These are phyloP conservation scores for Termitomyces sp. DNA, from an alignment of 1,284 basidiomycete species.

Conservation along the genomic window DNA sequence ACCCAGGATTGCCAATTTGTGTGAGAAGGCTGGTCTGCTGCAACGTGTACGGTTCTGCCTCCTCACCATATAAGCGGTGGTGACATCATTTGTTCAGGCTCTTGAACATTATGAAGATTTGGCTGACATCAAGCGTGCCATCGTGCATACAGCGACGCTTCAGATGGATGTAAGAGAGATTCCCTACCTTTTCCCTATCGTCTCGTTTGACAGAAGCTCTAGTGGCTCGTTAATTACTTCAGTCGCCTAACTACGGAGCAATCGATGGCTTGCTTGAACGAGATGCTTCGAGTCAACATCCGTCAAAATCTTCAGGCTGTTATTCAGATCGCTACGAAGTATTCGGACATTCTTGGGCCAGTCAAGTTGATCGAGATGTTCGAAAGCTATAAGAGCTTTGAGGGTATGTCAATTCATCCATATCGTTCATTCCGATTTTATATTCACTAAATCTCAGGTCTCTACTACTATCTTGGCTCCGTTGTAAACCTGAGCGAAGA, in stretches of 20 bases:
- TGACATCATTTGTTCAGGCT: conserved; percentile 52
- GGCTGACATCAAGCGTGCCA: conserved; percentile 95
- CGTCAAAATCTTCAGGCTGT: conserved; percentile 97
- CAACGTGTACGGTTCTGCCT: conserved; percentile 63
- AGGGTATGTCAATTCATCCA: conserved; percentile 46
- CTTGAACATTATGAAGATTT: conserved; percentile 98
- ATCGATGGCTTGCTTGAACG: conserved; percentile 92
- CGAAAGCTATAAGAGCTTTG: conserved; percentile 97
- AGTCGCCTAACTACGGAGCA: conserved; percentile 98
- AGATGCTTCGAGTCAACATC: conserved; percentile 97
- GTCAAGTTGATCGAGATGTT: conserved; percentile 99
- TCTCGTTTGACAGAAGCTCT: conserved; percentile 11
- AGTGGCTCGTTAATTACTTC: conserved; percentile 99
- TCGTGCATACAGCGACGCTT: conserved; percentile 90
- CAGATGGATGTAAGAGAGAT: conserved; percentile 65
- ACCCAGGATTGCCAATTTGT: conserved; percentile 95
- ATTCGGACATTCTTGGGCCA: conserved; percentile 96
- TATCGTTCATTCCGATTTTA: neutral
- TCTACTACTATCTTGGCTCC: conserved; percentile 86
- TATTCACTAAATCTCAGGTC: conserved; percentile 43
- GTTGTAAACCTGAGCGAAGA: conserved; percentile 97
- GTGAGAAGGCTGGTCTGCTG: conserved; percentile 95
- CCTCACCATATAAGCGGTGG: neutral
- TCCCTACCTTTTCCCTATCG: conserved; percentile 4
- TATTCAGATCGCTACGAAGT: conserved; percentile 98